Percentiles rank a stretch among this genome's conserved stretches.
These are phyloP conservation scores for Podospora bellae-mahoneyi DNA, from an alignment of 495 filamentous ascomycete genomes.

Conservation along the genomic window DNA sequence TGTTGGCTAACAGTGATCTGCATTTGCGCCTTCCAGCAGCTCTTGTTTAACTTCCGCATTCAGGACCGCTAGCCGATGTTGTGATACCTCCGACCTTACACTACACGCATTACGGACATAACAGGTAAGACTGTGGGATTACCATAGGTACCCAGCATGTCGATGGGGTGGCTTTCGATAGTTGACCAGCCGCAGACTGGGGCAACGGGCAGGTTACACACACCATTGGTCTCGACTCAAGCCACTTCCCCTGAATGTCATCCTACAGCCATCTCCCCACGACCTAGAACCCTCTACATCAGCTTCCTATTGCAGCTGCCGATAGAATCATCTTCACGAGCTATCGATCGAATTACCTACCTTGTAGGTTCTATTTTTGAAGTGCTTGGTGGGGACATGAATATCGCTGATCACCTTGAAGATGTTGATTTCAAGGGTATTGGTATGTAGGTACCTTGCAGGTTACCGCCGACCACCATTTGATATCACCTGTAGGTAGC, in stretches of 20 bases:
- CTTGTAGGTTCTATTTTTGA: background rate
- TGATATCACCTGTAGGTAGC: too few relatives aligned
- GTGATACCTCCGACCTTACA: background rate
- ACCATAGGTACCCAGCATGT: background rate
- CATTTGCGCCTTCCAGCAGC: background rate
- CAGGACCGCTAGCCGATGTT: slow-evolving; percentile 2
- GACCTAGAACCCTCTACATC: background rate
- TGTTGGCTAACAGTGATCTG: background rate
- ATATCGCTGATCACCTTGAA: background rate
- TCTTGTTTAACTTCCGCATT: slow-evolving; percentile 1
- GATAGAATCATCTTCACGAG: background rate
- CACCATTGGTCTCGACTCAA: slow-evolving; percentile 6
- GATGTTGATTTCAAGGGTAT: too few relatives aligned
- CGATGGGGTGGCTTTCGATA: slow-evolving; percentile 2
- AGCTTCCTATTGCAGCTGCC: background rate
- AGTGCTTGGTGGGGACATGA: background rate
- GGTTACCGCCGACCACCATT: too few relatives aligned
- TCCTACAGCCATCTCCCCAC: background rate
- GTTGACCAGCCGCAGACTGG: background rate
- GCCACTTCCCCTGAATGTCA: background rate
- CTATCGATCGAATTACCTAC: background rate
- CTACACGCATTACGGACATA: background rate
- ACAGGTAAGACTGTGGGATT: background rate
- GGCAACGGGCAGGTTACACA: background rate
- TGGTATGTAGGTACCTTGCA: too few relatives aligned